A percentile compares a stretch with the other conserved stretches of the same genome.
These are phyloP conservation scores for Cordyceps cateniannulata DNA, from an alignment of 2,329 filamentous ascomycete species.

Conservation along the genomic window DNA sequence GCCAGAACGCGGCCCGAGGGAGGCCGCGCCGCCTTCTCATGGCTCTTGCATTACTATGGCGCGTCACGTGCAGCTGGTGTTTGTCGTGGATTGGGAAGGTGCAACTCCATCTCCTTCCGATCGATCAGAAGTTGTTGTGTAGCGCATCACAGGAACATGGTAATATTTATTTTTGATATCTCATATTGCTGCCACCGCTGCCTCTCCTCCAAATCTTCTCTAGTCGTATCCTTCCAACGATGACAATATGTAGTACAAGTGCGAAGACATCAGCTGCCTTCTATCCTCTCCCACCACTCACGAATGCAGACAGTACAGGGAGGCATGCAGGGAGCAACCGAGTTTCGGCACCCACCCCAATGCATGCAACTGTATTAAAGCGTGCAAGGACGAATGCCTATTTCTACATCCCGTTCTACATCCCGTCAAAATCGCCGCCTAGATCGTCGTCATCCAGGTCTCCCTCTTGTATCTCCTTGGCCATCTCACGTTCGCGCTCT, in stretches of 20 bases:
- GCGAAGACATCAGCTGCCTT: background rate
- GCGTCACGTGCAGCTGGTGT: constrained; percentile 6
- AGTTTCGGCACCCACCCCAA: background rate
- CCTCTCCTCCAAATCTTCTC: background rate
- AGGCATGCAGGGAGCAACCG: background rate
- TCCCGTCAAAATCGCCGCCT: constrained; percentile 77
- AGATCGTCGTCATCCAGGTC: constrained; percentile 96
- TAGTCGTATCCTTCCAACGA: background rate
- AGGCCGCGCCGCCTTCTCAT: background rate
- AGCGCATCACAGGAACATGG: background rate
- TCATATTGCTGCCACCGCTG: background rate
- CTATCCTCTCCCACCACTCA: background rate
- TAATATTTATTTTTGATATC: background rate
- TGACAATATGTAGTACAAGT: constrained; percentile 9
- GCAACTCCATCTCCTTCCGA: background rate
- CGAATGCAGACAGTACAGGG: background rate
- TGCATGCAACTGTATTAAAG: background rate
- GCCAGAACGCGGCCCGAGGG: background rate
- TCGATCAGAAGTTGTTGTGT: background rate
- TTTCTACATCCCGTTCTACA: constrained; percentile 78
- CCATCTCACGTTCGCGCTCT: constrained; percentile 91
- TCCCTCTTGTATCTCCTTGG: constrained; percentile 97
- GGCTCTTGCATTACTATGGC: background rate
- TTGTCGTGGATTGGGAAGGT: background rate
- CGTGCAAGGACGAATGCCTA: background rate